Evolutionary conservation across 768 basidiomycete genomes (phyloP), one percentile per base, ranked within the genome.

Genomic region (Russula earlei): DNA sequence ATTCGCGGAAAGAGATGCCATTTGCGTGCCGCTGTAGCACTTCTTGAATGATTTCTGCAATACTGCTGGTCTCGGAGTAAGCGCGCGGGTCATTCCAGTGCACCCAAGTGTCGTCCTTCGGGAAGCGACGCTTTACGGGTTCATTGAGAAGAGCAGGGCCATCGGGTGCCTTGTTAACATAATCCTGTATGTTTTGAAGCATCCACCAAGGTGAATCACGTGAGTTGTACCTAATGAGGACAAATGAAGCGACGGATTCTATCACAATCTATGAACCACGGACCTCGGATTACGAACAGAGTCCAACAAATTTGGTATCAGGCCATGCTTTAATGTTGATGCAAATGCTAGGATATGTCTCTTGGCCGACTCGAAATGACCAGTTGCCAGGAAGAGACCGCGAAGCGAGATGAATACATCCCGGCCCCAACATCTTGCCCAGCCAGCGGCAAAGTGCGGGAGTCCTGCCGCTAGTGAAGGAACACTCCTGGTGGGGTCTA

Each of bases 171-270:
- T 77, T 84, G 44, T 71, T 72, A 20, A 81, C 84, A 67, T 97
- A 98, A 68, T 98, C 93, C 65, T 98, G 96, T 52, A 99, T 96
- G 66, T 88, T 96, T 68, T 99, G 95, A 56, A 97, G 68, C 89
- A 98, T 95, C 91, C 93, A 98, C 95, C 94, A 98, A 4, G 96
- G 95, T 7, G 91, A 92, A 67, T 99, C 96, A 50, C 96, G 85
- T 5, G 91, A 98, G 69, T 98, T 98, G 70, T 92, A 94, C 59
- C 88, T 88, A n/a, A 57, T 40, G 11, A 17, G 20, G 36, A 17
- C 33, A 19, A 10, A 25, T 48, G 49, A 53, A 19, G 6, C 12
- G 41, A 27, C 31, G 34, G 8, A 24, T 24, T 7, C 15, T 9
- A 15, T 29, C 36, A 51, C 27, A 17, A 11, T 38, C 7, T 22